These are phyloP conservation scores for Fraxinus paxiana DNA, from an alignment of 305 asterid species.

Conservation along the genomic window DNA sequence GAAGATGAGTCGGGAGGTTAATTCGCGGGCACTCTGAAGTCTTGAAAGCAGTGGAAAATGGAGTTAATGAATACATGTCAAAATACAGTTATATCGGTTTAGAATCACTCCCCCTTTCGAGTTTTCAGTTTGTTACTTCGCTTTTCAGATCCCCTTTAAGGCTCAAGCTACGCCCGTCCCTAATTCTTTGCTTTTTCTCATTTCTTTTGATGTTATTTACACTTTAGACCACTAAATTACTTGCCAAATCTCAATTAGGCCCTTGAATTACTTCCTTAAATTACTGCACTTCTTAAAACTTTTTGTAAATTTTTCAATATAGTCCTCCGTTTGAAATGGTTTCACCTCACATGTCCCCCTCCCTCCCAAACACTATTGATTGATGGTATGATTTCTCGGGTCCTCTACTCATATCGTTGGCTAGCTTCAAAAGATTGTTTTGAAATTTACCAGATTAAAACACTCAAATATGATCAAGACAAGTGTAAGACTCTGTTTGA, in stretches of 20 bases:
- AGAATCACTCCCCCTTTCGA: background rate
- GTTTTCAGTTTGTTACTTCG: background rate
- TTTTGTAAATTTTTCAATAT: background rate
- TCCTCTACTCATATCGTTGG: background rate
- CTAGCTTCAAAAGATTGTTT: background rate
- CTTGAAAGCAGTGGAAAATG: constrained; percentile 12
- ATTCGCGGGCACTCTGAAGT: constrained; percentile 14
- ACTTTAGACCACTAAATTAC: background rate
- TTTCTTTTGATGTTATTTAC: background rate
- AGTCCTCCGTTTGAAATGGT: background rate
- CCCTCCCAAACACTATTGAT: background rate
- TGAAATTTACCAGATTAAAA: background rate
- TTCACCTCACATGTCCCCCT: background rate
- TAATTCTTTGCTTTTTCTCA: background rate
- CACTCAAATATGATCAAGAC: background rate
- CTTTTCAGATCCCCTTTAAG: background rate
- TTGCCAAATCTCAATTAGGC: background rate
- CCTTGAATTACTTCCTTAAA: background rate
- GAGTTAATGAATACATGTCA: constrained; percentile 27
- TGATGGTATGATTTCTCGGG: background rate
- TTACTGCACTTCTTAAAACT: background rate
- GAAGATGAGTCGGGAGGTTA: constrained; percentile 10
- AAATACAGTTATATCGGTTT: constrained; percentile 14
- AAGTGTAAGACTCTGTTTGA: too few species aligned
- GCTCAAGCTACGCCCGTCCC: background rate